These are phyloP conservation scores for Malassezia caprae DNA, from an alignment of 1,284 basidiomycete genomes.

Conservation along the genomic window DNA sequence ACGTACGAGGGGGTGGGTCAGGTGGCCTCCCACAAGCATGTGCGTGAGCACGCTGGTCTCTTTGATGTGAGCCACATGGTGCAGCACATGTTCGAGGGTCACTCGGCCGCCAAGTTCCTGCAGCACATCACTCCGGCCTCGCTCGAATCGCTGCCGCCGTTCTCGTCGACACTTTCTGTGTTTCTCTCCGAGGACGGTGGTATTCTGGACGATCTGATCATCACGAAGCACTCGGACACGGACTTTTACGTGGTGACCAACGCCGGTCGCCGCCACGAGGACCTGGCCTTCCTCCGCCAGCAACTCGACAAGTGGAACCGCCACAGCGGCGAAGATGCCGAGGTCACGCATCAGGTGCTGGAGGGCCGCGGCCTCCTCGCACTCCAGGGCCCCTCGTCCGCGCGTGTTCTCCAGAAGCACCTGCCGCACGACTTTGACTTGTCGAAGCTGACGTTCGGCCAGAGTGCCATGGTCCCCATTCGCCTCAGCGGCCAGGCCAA, in stretches of 20 bases:
- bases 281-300: slow-evolving; percentile 67
- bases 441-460: slow-evolving; percentile 43
- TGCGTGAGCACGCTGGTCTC: slow-evolving; percentile 70
- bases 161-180: slow-evolving; percentile 66
- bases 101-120: slow-evolving; percentile 59
- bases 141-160: slow-evolving; percentile 60
- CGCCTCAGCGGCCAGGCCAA: slow-evolving; percentile 55
- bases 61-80: slow-evolving; percentile 99
- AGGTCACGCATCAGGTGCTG: slow-evolving; percentile 70
- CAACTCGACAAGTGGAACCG: slow-evolving; percentile 52
- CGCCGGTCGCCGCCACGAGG: slow-evolving; percentile 72
- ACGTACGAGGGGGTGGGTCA: slow-evolving; percentile 58
- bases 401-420: slow-evolving; percentile 61
- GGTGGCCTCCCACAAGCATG: slow-evolving; percentile 82
- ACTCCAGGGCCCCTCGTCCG: slow-evolving; percentile 78
- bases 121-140: slow-evolving; percentile 59
- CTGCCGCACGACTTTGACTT: slow-evolving; percentile 57
- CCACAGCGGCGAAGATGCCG: slow-evolving; percentile 50
- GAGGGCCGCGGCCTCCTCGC: slow-evolving; percentile 81
- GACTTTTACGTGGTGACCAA: slow-evolving; percentile 93
- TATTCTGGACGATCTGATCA: slow-evolving; percentile 77
- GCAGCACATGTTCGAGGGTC: slow-evolving; percentile 49
- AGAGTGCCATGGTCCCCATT: slow-evolving; percentile 32
- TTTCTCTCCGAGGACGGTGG: slow-evolving; percentile 79
- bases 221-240: slow-evolving; percentile 50